Evolutionary conservation across 441 rosid species (phyloP), one percentile per base, ranked within the genome.

Genomic region (Pelargonium fulgidum): DNA sequence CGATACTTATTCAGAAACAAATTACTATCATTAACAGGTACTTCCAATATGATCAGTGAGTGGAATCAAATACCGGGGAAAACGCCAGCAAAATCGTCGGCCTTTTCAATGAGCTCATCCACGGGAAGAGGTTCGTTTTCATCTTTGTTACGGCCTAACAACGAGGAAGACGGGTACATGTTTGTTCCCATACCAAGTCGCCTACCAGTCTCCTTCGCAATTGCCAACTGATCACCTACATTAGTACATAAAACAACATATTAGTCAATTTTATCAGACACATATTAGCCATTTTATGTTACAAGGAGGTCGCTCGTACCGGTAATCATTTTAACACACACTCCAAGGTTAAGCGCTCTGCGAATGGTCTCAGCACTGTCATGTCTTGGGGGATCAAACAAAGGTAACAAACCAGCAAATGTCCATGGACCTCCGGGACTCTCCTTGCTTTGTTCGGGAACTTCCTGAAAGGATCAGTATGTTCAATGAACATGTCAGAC

Each of bases 311-410:
- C 59, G 3, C 17, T 52, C 16, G 59, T 52, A 75, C 98, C 99
- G 45, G 99, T 94, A 73, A 94, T 94, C 99, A 94, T 94, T 88
- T 94, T 94, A 65, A 94, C 96, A 47, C 85, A 70, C 63, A 94
- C 97, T 73, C 99, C 99, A 69, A 94, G 97, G 84, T 83, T 87
- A 68, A 94, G 95, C 70, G 99, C 97, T 79, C 99, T 79, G 12
- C 90, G 88, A 71, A 94, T 91, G 66, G 99, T 94, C 81, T 94
- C 99, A 64, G 91, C 96, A 68, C 99, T 90, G 68, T 94, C 99
- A 72, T 94, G 99, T 76, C 99, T 88, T 7, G 99, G 99, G 58
- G 99, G 99, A 81, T 94, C 99, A 84, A 94, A 94, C 81, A 91
- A 80, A 29, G 99, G 91, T 83, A 94, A 72, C 82, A 94, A 59